Evolutionary conservation across 106 monocot species (phyloP).

Genomic region (Cymbidium sinense): DNA sequence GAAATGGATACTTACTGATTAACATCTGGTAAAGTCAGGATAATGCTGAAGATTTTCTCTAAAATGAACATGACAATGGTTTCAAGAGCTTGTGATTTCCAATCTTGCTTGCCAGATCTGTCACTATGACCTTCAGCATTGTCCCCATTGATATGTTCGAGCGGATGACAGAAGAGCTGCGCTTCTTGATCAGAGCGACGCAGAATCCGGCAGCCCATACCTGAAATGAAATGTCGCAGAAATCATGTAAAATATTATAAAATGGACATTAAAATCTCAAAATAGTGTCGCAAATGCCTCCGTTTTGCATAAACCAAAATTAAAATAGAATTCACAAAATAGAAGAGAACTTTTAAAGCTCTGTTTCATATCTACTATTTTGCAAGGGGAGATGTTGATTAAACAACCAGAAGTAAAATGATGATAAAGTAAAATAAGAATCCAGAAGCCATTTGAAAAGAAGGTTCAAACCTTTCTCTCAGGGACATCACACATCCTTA

Average conservation of each 20-base stretch:
- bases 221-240: constrained; percentile 26
- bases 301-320: neutral
- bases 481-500: constrained; percentile 78
- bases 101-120: constrained; percentile 12
- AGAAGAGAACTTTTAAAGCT: neutral
- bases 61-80: constrained; percentile 45
- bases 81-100: constrained; percentile 29
- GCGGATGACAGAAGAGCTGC: constrained; percentile 20
- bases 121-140: constrained; percentile 11
- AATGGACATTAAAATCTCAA: too few relatives aligned
- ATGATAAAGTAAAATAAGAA: neutral
- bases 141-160: constrained; percentile 16
- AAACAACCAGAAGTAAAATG: neutral
- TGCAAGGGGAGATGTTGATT: neutral
- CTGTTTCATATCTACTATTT: neutral
- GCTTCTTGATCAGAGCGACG: constrained; percentile 70
- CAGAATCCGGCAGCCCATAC: constrained; percentile 98
- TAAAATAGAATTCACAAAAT: neutral
- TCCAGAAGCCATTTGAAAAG: neutral
- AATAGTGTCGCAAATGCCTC: neutral
- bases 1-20: constrained; percentile 40
- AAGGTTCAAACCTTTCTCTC: constrained; percentile 64
- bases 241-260: neutral
- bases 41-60: constrained; percentile 51
- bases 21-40: constrained; percentile 64